phyloP scores from a whole-genome alignment of 768 basidiomycete species.

The Strobilomyces dryophilus region DNA sequence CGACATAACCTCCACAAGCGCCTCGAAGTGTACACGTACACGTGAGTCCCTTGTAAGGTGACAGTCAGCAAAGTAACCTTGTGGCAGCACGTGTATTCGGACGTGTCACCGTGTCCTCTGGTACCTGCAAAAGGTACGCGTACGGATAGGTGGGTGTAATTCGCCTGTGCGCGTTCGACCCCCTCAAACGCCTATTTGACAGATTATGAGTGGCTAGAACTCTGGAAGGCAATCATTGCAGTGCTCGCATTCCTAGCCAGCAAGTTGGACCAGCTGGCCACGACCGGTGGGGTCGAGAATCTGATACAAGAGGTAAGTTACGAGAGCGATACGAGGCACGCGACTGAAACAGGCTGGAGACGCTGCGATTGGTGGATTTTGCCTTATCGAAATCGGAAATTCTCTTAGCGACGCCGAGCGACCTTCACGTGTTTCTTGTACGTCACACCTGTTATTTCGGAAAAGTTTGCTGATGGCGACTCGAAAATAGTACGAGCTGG shows the following conservation, averaged over 20 bases:
- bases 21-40: conserved; percentile 53
- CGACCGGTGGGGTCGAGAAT: conserved; percentile 49
- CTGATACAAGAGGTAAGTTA: conserved; percentile 50
- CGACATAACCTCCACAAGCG: conserved; percentile 66
- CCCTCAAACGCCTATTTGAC: neutral
- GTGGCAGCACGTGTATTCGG: conserved; percentile 50
- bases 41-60: conserved; percentile 35
- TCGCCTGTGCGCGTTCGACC: neutral
- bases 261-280: conserved; percentile 50
- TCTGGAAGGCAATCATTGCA: conserved; percentile 56
- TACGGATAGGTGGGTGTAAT: conserved; percentile 49
- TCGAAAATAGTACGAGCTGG: conserved; percentile 54
- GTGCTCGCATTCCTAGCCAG: conserved; percentile 52
- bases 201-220: conserved; percentile 66
- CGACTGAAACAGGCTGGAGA: conserved; percentile 30
- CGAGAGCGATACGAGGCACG: neutral
- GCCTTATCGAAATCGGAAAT: conserved; percentile 48
- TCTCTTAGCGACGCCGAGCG: conserved; percentile 49
- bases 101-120: conserved; percentile 53
- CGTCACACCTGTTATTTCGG: conserved; percentile 22
- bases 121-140: conserved; percentile 49
- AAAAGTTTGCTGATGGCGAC: neutral
- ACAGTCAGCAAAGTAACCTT: neutral
- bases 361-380: conserved; percentile 50
- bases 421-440: conserved; percentile 61